A percentile compares a stretch with the other conserved stretches of the same genome.
Evolutionary conservation across 805 yeast species (phyloP).

Genomic region (Candida qinlingensis): DNA sequence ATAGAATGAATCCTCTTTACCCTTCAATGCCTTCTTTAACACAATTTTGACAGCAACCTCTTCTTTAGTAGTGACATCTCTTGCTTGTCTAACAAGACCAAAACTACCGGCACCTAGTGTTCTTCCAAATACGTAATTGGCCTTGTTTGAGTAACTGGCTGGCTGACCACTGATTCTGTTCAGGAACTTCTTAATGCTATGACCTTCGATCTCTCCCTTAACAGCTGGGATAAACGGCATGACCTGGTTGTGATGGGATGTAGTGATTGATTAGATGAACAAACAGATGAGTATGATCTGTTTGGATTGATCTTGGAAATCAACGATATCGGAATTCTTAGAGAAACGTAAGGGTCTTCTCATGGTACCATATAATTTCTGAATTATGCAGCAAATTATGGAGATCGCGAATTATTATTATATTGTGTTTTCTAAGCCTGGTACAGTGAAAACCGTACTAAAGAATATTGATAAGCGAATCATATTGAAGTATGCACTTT

Average conservation of each 20-base stretch:
- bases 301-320: too few species aligned
- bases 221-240: slow-evolving; percentile 13
- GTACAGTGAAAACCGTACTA: too few species aligned
- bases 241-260: too few species aligned
- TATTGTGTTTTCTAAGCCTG: too few species aligned
- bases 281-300: neutral
- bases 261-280: neutral
- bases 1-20: slow-evolving; percentile 68
- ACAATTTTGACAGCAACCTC: slow-evolving; percentile 89
- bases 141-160: slow-evolving; percentile 57
- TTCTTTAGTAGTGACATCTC: slow-evolving; percentile 43
- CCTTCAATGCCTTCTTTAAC: slow-evolving; percentile 76
- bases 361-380: too few species aligned
- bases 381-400: too few species aligned
- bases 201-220: slow-evolving; percentile 24
- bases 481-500: too few species aligned
- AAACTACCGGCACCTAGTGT: slow-evolving; percentile 94
- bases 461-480: too few species aligned
- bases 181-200: slow-evolving; percentile 33
- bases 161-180: slow-evolving; percentile 72
- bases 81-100: slow-evolving; percentile 85
- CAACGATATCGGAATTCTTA: too few species aligned
- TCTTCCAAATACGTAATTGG: slow-evolving; percentile 68
- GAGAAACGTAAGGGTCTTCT: too few species aligned
- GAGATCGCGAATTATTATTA: too few species aligned